Evolutionary conservation across 1,284 basidiomycete species (phyloP), one percentile per base, ranked within the genome.

Genomic region (Microbotryum silenes-acaulis): DNA sequence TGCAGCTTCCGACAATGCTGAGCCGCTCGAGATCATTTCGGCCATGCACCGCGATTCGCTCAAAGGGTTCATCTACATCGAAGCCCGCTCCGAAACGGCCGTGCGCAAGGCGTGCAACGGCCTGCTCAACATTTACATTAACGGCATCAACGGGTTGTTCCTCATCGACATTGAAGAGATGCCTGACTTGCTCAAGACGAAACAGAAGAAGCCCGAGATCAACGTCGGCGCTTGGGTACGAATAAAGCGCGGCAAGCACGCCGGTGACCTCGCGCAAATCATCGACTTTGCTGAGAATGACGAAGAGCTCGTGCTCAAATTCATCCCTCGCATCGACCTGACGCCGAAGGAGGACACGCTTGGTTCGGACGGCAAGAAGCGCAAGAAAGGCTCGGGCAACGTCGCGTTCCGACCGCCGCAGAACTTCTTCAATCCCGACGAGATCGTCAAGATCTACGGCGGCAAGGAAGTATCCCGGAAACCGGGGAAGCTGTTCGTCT

Each of bases 131-230:
- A 85, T 94, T 57, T 98, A 92, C 76, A 81, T 84, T 45, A 84
- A 83, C 44, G 65, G 67, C 4, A 55, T 67, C 45, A 66, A 63
- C 57, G 64, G 64, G 2, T 59, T 65, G 52, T 82, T 84, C 48
- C 83, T 97, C 47, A 91, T 98, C 1, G 93, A 93, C 9, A 93
- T 97, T 66, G 91, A 97, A 70, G 94, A 99, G 79, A 98, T 98
- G 94, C 91, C 93, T 7, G 91, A 90, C 66, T 79, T 98, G 42
- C 81, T 98, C 68, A 90, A 91, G 74, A 96, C 97, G 72, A 96
- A 93, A 79, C 93, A 94, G 78, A 88, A 92, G 73, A 89, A 92
- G 68, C 79, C 88, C 59, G 88, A 88, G 1, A 83, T 97, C 52
- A 85, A 84, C 21, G 85, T 86, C 2, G 91, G 91, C 42, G 89